Base-by-base conservation (phyloP, 176 grass and related monocot species). In the Tillandsia fasciculata region DNA sequence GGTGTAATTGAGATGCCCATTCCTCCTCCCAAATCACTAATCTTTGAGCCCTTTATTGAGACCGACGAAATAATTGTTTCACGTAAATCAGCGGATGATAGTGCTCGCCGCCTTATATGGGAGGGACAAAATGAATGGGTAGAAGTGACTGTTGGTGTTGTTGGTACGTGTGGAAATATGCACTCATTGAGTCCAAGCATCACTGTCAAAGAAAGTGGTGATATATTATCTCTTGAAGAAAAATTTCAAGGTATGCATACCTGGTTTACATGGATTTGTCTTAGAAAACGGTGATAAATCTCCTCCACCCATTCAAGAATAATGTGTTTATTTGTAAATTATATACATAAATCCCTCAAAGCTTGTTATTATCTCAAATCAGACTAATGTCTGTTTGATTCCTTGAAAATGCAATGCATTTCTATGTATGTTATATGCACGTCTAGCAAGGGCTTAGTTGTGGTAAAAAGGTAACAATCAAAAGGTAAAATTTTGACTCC, bases 41-140 rank as follows among this genome's bases (percentile, higher is more conserved):
- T 96, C 68, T 96, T 96, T 63, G 89, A 96, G 74, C 93, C 93
- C 66, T 96, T 90, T 66, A 81, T 96, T 23, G 93, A 96, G 81
- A 96, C 93, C 1, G 81, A 96, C 61, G 89, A 96, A 69, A 85
- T 96, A 78, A 82, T 83, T 71, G 81, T 96, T 74, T 84, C 89
- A 71, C 83, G 70, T 63, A 86, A 83, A 74, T 88, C 88, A 66
- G 51, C 13, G 51, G 57, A 78, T 42, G 68, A 69, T 64, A 83
- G 64, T 64, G 50, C 79, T 51, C 83, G 81, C 14, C 74, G 73
- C 80, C 82, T 96, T 42, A 58, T 68, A 47, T 96, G 88, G 85
- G 83, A 86, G 12, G 93, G 86, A 71, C 73, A 80, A 68, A 87
- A 75, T 69, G 81, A 91, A 51, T 96, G 93, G 88, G 72, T 96